Conservation (phyloP, 768 basidiomycete species). For the Floccularia luteovirens region DNA sequence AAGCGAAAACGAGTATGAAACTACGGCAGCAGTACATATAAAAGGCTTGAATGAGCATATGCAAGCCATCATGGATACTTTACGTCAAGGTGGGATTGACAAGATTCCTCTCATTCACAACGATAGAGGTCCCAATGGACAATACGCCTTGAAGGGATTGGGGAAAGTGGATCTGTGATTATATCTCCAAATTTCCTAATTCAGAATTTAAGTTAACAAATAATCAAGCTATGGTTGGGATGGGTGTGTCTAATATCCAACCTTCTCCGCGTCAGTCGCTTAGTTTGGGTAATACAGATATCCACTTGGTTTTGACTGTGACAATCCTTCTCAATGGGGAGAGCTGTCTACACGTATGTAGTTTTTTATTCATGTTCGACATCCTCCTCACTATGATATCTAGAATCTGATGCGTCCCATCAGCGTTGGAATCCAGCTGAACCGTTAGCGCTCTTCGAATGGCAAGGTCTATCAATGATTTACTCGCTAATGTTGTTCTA, state of each 20-base stretch:
- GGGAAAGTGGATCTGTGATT: constrained; percentile 27
- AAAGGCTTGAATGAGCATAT: constrained; percentile 29
- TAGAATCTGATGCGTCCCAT: constrained; percentile 23
- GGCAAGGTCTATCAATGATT: constrained; percentile 18
- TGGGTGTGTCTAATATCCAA: constrained; percentile 11
- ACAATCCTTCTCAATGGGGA: constrained; percentile 46
- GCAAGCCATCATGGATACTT: constrained; percentile 31
- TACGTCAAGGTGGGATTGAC: constrained; percentile 27
- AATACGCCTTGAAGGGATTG: constrained; percentile 18
- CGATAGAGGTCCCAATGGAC: constrained; percentile 21
- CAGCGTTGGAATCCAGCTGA: constrained; percentile 25
- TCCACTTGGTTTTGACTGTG: constrained; percentile 61
- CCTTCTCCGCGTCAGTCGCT: constrained; percentile 3
- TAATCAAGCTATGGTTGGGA: constrained; percentile 33
- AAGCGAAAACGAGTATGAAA: constrained; percentile 39
- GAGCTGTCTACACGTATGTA: constrained; percentile 26
- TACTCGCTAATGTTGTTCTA: not conserved
- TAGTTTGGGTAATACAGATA: constrained; percentile 25
- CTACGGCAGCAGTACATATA: constrained; percentile 17
- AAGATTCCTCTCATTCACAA: constrained; percentile 28
- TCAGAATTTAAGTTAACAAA: not conserved
- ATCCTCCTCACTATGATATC: not conserved
- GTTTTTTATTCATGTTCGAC: not conserved
- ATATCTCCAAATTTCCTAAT: not conserved
- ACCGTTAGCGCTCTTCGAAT: constrained; percentile 27